A percentile compares a stretch with the other conserved stretches of the same genome.
Conservation (phyloP, 2,329 filamentous ascomycete genomes). For the Bipolaris zeicola region DNA sequence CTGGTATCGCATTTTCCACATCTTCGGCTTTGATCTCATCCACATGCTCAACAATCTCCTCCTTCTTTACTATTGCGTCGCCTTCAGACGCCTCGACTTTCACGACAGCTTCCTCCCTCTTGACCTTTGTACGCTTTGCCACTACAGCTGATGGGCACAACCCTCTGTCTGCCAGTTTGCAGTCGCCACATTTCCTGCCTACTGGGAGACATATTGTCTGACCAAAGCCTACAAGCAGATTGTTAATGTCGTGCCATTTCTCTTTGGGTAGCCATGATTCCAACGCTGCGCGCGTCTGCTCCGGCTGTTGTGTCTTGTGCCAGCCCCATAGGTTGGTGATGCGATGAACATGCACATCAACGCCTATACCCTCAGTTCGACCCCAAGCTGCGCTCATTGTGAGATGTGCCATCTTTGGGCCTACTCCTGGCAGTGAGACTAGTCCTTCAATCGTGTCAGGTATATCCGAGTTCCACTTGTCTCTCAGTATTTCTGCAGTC, state of each 20-base stretch:
- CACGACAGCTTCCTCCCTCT: slow-evolving; percentile 48
- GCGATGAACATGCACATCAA: slow-evolving; percentile 93
- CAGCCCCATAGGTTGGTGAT: slow-evolving; percentile 95
- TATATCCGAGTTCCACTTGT: slow-evolving; percentile 75
- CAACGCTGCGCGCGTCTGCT: slow-evolving; percentile 77
- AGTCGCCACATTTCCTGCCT: slow-evolving; percentile 81
- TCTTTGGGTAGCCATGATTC: slow-evolving; percentile 84
- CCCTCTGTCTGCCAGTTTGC: slow-evolving; percentile 75
- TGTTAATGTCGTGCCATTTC: slow-evolving; percentile 91
- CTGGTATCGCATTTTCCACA: slow-evolving; percentile 25
- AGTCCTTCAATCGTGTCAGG: slow-evolving; percentile 78
- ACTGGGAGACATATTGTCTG: slow-evolving; percentile 86
- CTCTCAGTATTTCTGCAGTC: slow-evolving; percentile 72
- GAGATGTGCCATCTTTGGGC: slow-evolving; percentile 93
- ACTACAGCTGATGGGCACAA: slow-evolving; percentile 67
- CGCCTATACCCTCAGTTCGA: slow-evolving; percentile 77
- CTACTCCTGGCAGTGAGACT: slow-evolving; percentile 80
- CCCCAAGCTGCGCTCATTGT: slow-evolving; percentile 80
- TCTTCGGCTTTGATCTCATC: slow-evolving; percentile 37
- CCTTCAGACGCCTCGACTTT: slow-evolving; percentile 46
- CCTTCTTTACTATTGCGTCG: slow-evolving; percentile 34
- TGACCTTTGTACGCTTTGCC: slow-evolving; percentile 58
- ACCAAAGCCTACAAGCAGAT: slow-evolving; percentile 83
- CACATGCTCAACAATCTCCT: slow-evolving; percentile 19
- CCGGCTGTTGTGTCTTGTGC: slow-evolving; percentile 80